phyloP scores from a whole-genome alignment of 441 rosid genomes.

The Eutrema salsugineum region DNA sequence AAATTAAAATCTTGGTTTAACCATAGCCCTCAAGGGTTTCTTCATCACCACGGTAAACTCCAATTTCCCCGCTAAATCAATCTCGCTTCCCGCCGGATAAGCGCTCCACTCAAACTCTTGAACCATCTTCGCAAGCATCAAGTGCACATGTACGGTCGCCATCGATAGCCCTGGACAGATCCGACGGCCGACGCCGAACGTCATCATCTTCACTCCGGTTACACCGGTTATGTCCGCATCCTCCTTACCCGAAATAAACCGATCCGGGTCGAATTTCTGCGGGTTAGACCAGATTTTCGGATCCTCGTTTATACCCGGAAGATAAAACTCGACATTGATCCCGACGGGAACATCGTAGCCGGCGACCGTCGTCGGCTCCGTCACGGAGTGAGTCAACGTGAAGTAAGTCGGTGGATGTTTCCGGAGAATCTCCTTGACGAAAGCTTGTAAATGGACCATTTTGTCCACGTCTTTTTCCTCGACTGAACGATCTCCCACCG shows the following conservation, averaged over 20 bases:
- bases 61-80: conserved; percentile 67
- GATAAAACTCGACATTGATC: conserved; percentile 57
- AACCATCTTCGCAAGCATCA: conserved; percentile 88
- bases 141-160: conserved; percentile 73
- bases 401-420: conserved; percentile 90
- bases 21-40: conserved; percentile 53
- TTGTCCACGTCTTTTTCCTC: conserved; percentile 68
- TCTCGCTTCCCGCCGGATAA: conserved; percentile 38
- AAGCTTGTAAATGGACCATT: conserved; percentile 62
- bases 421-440: conserved; percentile 71
- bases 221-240: conserved; percentile 77
- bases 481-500: conserved; percentile 53
- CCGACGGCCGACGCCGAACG: conserved; percentile 82
- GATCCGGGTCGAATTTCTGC: conserved; percentile 63
- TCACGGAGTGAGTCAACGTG: conserved; percentile 62
- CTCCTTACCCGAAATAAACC: conserved; percentile 60
- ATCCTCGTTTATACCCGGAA: conserved; percentile 52
- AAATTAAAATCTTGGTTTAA: conserved; percentile 53
- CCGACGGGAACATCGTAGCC: conserved; percentile 68
- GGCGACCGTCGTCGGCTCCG: conserved; percentile 59
- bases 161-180: conserved; percentile 78
- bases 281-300: conserved; percentile 71
- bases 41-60: conserved; percentile 90
- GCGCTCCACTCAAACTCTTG: conserved; percentile 87
- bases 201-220: conserved; percentile 68